Conservation (phyloP, 495 filamentous ascomycete species). For the Mytilinidion resinicola region DNA sequence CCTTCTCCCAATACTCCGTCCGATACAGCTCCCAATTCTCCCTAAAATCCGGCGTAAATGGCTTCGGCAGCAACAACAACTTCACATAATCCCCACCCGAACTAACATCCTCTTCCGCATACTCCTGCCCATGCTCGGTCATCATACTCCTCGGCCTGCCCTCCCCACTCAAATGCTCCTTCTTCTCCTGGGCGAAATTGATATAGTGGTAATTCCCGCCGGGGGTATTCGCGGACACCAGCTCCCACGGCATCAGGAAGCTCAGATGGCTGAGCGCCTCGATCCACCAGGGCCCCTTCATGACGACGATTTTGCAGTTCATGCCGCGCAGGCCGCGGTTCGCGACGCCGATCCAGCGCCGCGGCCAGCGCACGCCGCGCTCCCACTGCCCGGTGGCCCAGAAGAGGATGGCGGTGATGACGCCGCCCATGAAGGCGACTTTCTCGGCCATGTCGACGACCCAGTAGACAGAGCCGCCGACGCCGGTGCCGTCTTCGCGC, state of each 20-base stretch:
- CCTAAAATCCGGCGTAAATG: constrained; percentile 90
- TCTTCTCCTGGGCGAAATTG: constrained; percentile 21
- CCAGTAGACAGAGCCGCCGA: constrained; percentile 94
- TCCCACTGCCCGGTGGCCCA: constrained; percentile 96
- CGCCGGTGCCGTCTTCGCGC: constrained; percentile 80
- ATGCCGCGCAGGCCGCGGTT: constrained; percentile 86
- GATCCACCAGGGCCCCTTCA: constrained; percentile 75
- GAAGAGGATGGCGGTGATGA: constrained; percentile 73
- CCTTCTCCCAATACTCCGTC: constrained; percentile 90
- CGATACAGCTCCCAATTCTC: constrained; percentile 95
- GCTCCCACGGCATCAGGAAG: constrained; percentile 61
- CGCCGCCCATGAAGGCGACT: constrained; percentile 77
- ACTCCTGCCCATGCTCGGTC: constrained; percentile 23
- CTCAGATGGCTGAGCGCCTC: constrained; percentile 63
- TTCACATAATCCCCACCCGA: constrained; percentile 87
- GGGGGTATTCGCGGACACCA: constrained; percentile 15
- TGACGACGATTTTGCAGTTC: constrained; percentile 91
- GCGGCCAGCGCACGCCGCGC: constrained; percentile 86
- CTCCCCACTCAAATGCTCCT: constrained; percentile 4
- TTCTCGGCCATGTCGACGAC: constrained; percentile 82
- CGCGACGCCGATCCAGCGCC: constrained; percentile 78
- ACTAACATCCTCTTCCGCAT: constrained; percentile 69
- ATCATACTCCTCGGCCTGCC: constrained; percentile 11
- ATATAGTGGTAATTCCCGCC: constrained; percentile 26
- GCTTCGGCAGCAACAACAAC: constrained; percentile 84